Evolutionary conservation across 768 basidiomycete species (phyloP).

Genomic region (Xanthoconium purpureum): DNA sequence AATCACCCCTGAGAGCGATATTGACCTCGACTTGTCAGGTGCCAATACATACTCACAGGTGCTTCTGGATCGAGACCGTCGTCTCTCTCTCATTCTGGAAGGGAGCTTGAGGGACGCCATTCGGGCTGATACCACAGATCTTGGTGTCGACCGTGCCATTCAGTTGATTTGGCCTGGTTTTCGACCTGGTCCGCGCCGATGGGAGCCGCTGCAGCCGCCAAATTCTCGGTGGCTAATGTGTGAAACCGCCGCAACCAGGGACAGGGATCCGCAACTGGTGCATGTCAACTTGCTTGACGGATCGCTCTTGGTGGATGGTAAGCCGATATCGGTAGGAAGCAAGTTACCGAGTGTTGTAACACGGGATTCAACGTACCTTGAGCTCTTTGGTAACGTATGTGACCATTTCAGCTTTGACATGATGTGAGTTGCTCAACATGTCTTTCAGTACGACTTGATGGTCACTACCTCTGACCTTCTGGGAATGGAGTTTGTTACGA

Average conservation of each 20-base stretch:
- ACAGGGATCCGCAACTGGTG: background rate
- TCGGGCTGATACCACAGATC: background rate
- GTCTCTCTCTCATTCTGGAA: background rate
- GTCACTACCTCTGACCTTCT: background rate
- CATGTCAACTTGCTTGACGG: background rate
- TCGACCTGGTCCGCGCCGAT: background rate
- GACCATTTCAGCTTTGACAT: background rate
- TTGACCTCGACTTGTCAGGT: background rate
- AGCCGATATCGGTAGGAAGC: background rate
- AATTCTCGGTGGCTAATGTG: background rate
- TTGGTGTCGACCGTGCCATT: background rate
- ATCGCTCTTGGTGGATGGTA: background rate
- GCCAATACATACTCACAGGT: background rate
- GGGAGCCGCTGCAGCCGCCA: background rate
- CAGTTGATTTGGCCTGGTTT: background rate
- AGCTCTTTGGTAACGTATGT: background rate
- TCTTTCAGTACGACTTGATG: background rate
- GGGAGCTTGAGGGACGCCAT: background rate
- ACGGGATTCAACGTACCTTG: background rate
- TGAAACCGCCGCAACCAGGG: background rate
- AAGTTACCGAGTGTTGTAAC: background rate
- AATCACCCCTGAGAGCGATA: background rate
- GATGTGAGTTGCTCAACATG: background rate
- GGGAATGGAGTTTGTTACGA: background rate
- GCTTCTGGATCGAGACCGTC: background rate